Evolutionary conservation across 345 rosid species (phyloP).

Genomic region (Noccaea caerulescens): DNA sequence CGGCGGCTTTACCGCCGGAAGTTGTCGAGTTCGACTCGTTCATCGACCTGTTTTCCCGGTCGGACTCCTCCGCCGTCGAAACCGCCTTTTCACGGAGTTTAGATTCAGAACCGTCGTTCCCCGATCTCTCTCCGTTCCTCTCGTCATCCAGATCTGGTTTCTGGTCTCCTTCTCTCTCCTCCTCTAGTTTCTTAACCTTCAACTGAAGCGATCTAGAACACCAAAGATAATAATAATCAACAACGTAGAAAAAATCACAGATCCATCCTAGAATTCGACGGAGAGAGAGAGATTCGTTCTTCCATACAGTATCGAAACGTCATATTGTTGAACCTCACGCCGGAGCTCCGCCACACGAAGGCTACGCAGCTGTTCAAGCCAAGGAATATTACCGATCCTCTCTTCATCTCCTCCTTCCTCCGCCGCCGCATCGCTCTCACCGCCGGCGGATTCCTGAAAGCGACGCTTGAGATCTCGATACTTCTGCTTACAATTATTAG

Average conservation of each 20-base stretch:
- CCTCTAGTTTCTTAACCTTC: constrained; percentile 47
- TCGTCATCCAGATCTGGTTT: constrained; percentile 47
- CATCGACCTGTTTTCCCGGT: constrained; percentile 63
- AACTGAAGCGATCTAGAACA: constrained; percentile 47
- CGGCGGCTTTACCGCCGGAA: constrained; percentile 42
- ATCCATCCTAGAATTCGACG: constrained; percentile 16
- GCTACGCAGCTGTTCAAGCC: constrained; percentile 70
- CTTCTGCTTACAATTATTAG: constrained; percentile 58
- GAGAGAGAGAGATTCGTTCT: constrained; percentile 11
- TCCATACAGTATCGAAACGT: constrained; percentile 65
- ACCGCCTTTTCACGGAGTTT: constrained; percentile 21
- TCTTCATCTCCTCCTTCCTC: constrained; percentile 22
- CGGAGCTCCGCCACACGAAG: constrained; percentile 79
- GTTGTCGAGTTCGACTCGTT: constrained; percentile 86
- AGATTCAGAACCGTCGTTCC: constrained; percentile 35
- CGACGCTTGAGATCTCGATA: constrained; percentile 69
- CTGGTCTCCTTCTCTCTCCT: constrained; percentile 32
- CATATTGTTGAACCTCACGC: constrained; percentile 70
- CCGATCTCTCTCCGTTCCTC: constrained; percentile 37
- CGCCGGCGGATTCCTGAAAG: constrained; percentile 39
- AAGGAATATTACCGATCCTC: constrained; percentile 49
- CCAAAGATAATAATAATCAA: background rate
- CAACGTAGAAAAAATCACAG: constrained; percentile 27
- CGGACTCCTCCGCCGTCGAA: constrained; percentile 51
- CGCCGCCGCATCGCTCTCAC: background rate